Evolutionary conservation across 2,329 filamentous ascomycete genomes (phyloP).

Genomic region (Drechslera avenae): DNA sequence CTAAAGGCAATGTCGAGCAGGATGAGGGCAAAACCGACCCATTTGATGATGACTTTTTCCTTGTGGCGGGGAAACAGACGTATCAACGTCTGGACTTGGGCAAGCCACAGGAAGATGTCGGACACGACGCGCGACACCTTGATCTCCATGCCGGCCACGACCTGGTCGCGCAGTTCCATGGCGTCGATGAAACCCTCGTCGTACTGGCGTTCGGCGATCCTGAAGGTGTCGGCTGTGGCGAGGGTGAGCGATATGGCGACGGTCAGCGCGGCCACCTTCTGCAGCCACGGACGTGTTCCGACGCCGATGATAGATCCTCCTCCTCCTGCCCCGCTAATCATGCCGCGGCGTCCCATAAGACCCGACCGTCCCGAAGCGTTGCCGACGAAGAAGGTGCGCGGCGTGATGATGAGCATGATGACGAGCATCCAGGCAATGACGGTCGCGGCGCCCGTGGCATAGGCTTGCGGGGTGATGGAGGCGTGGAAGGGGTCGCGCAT

Average conservation of each 20-base stretch:
- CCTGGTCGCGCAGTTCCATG: constrained; percentile 72
- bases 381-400: constrained; percentile 89
- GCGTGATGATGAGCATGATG: constrained; percentile 91
- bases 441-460: constrained; percentile 88
- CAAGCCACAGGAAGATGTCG: constrained; percentile 95
- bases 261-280: constrained; percentile 69
- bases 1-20: constrained; percentile 89
- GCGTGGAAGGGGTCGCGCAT: constrained; percentile 89
- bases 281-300: constrained; percentile 90
- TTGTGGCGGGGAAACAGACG: constrained; percentile 93
- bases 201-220: constrained; percentile 83
- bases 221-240: constrained; percentile 88
- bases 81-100: constrained; percentile 95
- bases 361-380: constrained; percentile 70
- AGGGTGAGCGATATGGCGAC: constrained; percentile 86
- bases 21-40: constrained; percentile 94
- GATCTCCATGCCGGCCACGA: constrained; percentile 83
- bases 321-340: constrained; percentile 76
- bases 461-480: constrained; percentile 89
- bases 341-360: constrained; percentile 78
- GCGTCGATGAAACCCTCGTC: constrained; percentile 79
- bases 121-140: constrained; percentile 91
- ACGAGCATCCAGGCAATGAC: constrained; percentile 90
- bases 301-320: constrained; percentile 74
- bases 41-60: constrained; percentile 98